phyloP scores from a whole-genome alignment of 139 green algal genomes.

The Closterium sp. region DNA sequence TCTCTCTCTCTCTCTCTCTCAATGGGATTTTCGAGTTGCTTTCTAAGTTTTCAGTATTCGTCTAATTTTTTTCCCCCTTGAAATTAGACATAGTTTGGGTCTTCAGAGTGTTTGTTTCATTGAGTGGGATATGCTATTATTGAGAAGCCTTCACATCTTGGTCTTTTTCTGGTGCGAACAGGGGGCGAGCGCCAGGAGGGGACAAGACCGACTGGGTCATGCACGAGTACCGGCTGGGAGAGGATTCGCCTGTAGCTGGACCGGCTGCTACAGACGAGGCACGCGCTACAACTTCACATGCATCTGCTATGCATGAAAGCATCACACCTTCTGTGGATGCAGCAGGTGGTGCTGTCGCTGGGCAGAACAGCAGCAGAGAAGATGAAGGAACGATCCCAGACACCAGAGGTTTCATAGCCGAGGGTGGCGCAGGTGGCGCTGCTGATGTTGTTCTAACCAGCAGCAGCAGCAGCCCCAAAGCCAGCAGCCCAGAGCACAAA shows the following conservation, averaged over 20 bases:
- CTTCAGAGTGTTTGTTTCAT: no score
- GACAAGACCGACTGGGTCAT: constrained; percentile 37
- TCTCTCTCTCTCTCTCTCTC: no score
- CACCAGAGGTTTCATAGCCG: no score
- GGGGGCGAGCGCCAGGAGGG: constrained; percentile 18
- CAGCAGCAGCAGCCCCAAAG: neutral
- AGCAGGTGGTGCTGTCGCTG: neutral
- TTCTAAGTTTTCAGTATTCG: no score
- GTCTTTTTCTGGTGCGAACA: neutral
- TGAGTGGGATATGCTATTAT: no score
- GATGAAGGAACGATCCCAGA: no score
- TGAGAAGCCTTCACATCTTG: no score
- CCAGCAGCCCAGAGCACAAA: neutral
- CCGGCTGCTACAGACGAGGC: neutral
- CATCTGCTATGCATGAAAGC: neutral
- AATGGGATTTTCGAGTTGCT: no score
- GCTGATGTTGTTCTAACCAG: neutral
- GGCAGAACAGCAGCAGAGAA: neutral
- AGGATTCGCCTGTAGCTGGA: neutral
- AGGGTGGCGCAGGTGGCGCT: neutral
- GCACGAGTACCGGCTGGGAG: constrained; percentile 34
- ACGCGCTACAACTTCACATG: neutral
- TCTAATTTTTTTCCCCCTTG: no score
- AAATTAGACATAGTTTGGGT: no score
- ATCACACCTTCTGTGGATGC: no score